Evolutionary conservation across 768 basidiomycete species (phyloP), one percentile per base, ranked within the genome.

Genomic region (Suillus americanus): DNA sequence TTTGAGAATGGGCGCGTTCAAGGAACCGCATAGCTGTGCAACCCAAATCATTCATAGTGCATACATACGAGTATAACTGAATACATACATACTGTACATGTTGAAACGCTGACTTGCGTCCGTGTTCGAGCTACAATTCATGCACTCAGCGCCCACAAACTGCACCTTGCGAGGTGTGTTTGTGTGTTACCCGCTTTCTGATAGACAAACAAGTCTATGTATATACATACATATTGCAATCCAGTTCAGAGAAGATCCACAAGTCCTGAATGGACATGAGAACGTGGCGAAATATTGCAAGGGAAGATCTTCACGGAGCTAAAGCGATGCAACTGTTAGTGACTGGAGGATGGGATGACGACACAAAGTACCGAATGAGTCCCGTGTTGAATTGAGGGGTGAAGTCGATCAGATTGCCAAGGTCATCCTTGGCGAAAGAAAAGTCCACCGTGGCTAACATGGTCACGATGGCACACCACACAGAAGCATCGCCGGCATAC

Each of bases 401-500:
- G 6, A 64, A 33, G 14, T 61, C 64, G 18, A 76, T 68, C 14
- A 65, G 67, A 13, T 65, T 66, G 18, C 75, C 75, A 14, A 70
- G 48, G 8, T 67, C 67, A 54, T 71, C 75, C 14, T 67, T 55
- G 8, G 69, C 64, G 50, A 61, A 65, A 20, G 61, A 30, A 40
- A 77, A 71, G 9, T 63, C 28, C 56, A 75, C 65, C 9, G 70
- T 57, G 18, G 71, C 61, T 16, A 76, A 66, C 30, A 75, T 66
- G 30, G 67, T 71, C 2, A 65, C 71, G 33, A 73, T 68, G 2
- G 65, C 66, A 9, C 70, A 68, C 71, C 68, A 77, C 7, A 76
- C 33, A 25, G 68, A 71, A 5, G 65, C 65, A 18, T 71, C 68
- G 1, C 73, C 75, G 2, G 73, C 53, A 55, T 73, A 63, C 23